Evolutionary conservation across 2,329 filamentous ascomycete genomes (phyloP).

Genomic region (Coccinonectria pachysandricola): DNA sequence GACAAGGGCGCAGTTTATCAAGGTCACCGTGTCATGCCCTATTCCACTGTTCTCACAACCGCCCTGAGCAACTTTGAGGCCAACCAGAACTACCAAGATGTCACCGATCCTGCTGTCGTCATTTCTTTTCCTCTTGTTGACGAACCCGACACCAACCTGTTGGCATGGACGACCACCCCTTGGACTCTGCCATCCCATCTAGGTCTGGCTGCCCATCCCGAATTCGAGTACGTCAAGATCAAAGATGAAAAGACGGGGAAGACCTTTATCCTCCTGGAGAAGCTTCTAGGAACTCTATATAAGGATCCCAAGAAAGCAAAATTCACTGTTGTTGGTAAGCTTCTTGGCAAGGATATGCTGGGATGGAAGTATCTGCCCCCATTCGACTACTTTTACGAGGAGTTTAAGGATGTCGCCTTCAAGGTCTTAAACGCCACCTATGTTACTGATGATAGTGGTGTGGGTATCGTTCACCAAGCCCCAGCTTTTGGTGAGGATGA

Average conservation of each 20-base stretch:
- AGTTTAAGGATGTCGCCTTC: conserved; percentile 80
- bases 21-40: conserved; percentile 88
- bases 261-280: conserved; percentile 76
- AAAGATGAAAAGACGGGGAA: conserved; percentile 72
- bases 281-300: conserved; percentile 71
- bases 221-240: conserved; percentile 83
- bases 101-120: conserved; percentile 82
- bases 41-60: conserved; percentile 82
- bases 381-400: conserved; percentile 81
- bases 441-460: conserved; percentile 82
- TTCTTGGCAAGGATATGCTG: conserved; percentile 75
- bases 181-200: conserved; percentile 76
- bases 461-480: conserved; percentile 87
- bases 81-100: conserved; percentile 88
- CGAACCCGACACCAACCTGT: conserved; percentile 62
- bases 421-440: conserved; percentile 74
- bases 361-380: conserved; percentile 84
- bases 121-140: conserved; percentile 77
- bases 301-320: conserved; percentile 95
- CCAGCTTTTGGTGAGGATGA: conserved; percentile 94
- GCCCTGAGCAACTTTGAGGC: conserved; percentile 89
- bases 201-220: conserved; percentile 67
- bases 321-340: conserved; percentile 68
- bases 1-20: conserved; percentile 86
- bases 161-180: conserved; percentile 86